phyloP scores from a whole-genome alignment of 495 filamentous ascomycete species.

The Penicillium crystallinum region DNA sequence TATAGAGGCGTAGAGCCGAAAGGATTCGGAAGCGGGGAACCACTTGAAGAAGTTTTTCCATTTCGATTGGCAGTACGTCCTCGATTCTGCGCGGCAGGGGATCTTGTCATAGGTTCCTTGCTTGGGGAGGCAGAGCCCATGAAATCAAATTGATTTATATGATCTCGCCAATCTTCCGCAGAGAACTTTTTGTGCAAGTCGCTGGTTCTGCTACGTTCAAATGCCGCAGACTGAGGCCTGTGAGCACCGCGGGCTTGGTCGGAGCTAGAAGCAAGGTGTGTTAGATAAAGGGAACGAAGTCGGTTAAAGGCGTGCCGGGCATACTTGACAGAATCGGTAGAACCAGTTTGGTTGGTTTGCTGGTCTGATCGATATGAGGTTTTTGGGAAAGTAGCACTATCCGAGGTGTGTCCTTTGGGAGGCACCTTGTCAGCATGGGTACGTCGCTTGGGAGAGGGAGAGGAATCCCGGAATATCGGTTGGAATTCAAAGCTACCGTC shows the following conservation, averaged over 20 bases:
- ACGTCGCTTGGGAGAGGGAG: conserved; percentile 10
- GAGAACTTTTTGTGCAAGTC: conserved; percentile 73
- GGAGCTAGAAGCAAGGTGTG: conserved; percentile 1
- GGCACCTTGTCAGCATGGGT: conserved; percentile 24
- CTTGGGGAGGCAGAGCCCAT: conserved; percentile 38
- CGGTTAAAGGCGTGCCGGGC: neutral
- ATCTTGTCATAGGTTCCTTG: conserved; percentile 29
- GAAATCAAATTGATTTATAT: conserved; percentile 47
- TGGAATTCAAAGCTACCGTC: neutral
- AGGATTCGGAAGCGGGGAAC: conserved; percentile 14
- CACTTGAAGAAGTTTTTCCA: conserved; percentile 10
- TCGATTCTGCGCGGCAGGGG: conserved; percentile 32
- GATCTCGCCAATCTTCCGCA: conserved; percentile 53
- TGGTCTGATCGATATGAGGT: conserved; percentile 14
- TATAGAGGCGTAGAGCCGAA: conserved; percentile 2
- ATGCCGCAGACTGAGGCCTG: conserved; percentile 12
- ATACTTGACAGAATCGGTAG: conserved; percentile 12
- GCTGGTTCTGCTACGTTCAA: conserved; percentile 57
- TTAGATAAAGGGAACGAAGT: neutral
- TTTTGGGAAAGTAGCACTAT: conserved; percentile 30
- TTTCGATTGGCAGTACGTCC: conserved; percentile 21
- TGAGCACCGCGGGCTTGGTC: neutral
- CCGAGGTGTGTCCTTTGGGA: conserved; percentile 36
- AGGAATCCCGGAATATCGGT: neutral
- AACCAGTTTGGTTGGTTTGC: conserved; percentile 9